A percentile compares a stretch with the other conserved stretches of the same genome.
Evolutionary conservation across 306 rosid genomes (phyloP).

Genomic region (Senna siamea): DNA sequence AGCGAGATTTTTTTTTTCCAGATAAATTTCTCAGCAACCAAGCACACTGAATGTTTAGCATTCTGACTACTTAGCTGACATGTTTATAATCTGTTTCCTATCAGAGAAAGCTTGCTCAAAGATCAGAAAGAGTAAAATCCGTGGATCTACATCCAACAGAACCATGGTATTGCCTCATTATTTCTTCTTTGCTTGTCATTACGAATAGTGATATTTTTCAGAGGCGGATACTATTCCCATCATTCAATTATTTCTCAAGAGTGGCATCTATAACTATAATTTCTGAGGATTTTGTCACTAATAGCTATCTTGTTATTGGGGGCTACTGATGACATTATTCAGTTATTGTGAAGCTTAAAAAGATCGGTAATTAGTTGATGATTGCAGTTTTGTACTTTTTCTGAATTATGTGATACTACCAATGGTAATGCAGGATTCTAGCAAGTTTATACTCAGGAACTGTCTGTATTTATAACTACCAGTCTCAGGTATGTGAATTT

Average conservation of each 20-base stretch:
- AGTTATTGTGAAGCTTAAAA: constrained; percentile 3
- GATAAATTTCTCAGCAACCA: constrained; percentile 35
- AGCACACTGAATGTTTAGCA: constrained; percentile 15
- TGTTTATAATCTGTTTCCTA: constrained; percentile 17
- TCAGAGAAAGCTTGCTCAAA: constrained; percentile 68
- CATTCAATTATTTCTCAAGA: constrained; percentile 8
- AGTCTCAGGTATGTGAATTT: constrained; percentile 77
- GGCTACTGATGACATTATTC: constrained; percentile 23
- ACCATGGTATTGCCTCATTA: constrained; percentile 79
- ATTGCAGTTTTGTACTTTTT: background rate
- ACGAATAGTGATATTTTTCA: no score
- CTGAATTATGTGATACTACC: constrained; percentile 34
- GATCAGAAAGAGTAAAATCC: constrained; percentile 86
- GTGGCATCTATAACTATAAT: background rate
- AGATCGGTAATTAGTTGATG: background rate
- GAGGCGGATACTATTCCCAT: background rate
- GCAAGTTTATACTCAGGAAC: constrained; percentile 97
- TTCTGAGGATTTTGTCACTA: constrained; percentile 6
- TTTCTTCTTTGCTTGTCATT: background rate
- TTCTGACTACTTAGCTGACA: constrained; percentile 43
- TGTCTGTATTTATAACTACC: constrained; percentile 96
- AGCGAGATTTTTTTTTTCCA: background rate
- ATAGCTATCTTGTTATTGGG: constrained; percentile 28
- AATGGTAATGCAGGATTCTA: constrained; percentile 72
- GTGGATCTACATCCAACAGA: constrained; percentile 99